These are phyloP conservation scores for Coniella lustricola DNA, from an alignment of 2,329 filamentous ascomycete species.

Conservation along the genomic window DNA sequence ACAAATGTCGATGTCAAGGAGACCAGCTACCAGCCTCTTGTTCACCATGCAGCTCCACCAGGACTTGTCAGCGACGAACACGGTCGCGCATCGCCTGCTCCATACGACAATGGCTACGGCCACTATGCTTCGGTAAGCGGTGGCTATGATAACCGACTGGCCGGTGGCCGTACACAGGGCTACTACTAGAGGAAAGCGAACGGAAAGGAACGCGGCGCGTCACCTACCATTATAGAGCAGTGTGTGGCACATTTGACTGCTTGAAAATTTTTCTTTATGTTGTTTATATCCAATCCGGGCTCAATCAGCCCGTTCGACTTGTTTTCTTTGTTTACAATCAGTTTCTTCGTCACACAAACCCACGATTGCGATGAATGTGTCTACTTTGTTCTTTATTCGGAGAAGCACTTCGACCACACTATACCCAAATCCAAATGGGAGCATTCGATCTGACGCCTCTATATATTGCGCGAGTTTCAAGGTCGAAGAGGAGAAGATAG, in stretches of 20 bases:
- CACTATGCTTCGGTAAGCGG: slow-evolving; percentile 4
- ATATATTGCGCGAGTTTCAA: neutral
- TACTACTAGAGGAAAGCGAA: slow-evolving; percentile 1
- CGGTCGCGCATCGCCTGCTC: slow-evolving; percentile 8
- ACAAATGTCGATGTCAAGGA: slow-evolving; percentile 29
- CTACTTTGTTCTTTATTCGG: slow-evolving; percentile 9
- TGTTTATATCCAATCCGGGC: neutral
- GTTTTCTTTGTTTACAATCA: slow-evolving; percentile 14
- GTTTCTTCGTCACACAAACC: slow-evolving; percentile 11
- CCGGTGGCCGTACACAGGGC: slow-evolving; percentile 1
- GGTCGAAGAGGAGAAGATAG: neutral
- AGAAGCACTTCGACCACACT: neutral
- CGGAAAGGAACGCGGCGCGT: neutral
- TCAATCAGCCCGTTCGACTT: neutral
- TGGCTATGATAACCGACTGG: slow-evolving; percentile 4
- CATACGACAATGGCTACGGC: slow-evolving; percentile 7
- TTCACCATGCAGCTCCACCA: slow-evolving; percentile 35
- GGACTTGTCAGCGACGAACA: slow-evolving; percentile 15
- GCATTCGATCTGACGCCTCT: too few relatives aligned
- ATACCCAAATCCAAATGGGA: neutral
- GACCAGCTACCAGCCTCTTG: slow-evolving; percentile 22
- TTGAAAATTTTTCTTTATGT: neutral
- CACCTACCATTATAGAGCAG: neutral
- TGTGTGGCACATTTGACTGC: neutral
- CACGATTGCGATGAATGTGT: slow-evolving; percentile 17